Evolutionary conservation across 2,329 filamentous ascomycete species (phyloP), one percentile per base, ranked within the genome.

Genomic region (Colletotrichum salicis): DNA sequence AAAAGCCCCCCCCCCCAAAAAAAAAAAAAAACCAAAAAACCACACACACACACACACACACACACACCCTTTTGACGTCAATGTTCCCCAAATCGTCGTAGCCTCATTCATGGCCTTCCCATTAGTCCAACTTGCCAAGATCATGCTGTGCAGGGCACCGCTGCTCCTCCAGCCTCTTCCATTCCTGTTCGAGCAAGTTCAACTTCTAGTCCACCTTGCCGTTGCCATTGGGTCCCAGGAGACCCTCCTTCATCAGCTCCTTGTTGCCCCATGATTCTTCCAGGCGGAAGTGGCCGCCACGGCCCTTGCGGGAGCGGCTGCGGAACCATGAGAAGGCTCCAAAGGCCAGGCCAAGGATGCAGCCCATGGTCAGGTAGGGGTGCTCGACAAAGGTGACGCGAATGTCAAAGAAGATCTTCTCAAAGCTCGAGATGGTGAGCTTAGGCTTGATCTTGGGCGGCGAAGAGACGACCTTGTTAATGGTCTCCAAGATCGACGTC

Each of bases 401-500:
- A 65, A 92, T 87, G 77, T 92, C 88, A 75, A 91, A 90, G 82
- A 94, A 93, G 72, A 94, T 83, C 81, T 93, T 92, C 78, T 92
- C 89, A 73, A 96, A 84, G 69, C 87, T 87, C 65, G 90, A 91
- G 70, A 93, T 91, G n/a, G 93, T 95, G 73, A 92, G 90, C 84
- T 96, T 96, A 37, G 92, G 86, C 78, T 89, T 88, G 80, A 97
- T 92, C 79, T 91, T 90, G 58, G 93, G 89, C 60, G 92, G 92
- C 60, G 88, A 89, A 29, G 89, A 85, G 11, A 93, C 89, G 72
- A 94, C 88, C 79, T 93, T 93, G 77, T 89, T 89, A 66, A 95
- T 86, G 15, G 95, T 97, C 82, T 97, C 95, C 73, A 97, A 90
- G 79, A 98, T 97, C 4, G 93, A 95, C 4, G 94, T 96, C 74